phyloP scores from a whole-genome alignment of 192 early-diverging fungal species.

The Chytriomyces confervae region DNA sequence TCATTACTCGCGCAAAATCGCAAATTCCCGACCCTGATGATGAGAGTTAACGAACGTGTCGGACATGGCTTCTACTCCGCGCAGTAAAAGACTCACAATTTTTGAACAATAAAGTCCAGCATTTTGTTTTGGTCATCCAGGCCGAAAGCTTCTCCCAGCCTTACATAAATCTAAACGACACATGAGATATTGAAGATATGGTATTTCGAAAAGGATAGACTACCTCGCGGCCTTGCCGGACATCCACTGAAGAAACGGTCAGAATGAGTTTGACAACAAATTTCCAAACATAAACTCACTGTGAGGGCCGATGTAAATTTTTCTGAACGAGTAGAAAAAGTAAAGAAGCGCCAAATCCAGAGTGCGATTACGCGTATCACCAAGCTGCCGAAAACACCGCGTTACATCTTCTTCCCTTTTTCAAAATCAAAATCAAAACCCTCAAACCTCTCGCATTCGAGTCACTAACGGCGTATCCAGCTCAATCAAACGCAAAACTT shows the following conservation, averaged over 20 bases:
- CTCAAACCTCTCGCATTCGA: slow-evolving; percentile 1
- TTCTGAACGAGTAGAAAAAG: slow-evolving; percentile 78
- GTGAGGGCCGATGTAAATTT: slow-evolving; percentile 73
- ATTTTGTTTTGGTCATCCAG: slow-evolving; percentile 63
- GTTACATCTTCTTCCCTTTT: too few relatives aligned
- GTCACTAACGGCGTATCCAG: slow-evolving; percentile 66
- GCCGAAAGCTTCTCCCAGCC: slow-evolving; percentile 70
- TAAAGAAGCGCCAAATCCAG: slow-evolving; percentile 82
- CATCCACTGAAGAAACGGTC: slow-evolving; percentile 20
- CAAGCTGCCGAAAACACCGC: slow-evolving; percentile 1
- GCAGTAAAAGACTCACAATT: slow-evolving; percentile 54
- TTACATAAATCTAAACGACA: slow-evolving; percentile 73
- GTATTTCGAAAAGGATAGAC: slow-evolving; percentile 74
- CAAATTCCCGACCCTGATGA: slow-evolving; percentile 55
- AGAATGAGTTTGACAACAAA: background rate
- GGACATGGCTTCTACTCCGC: too few relatives aligned
- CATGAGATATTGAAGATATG: slow-evolving; percentile 76
- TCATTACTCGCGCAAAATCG: slow-evolving; percentile 63
- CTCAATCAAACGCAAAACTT: slow-evolving; percentile 62
- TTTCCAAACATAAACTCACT: slow-evolving; percentile 3
- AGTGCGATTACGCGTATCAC: slow-evolving; percentile 54
- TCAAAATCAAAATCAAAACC: too few relatives aligned
- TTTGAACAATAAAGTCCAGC: slow-evolving; percentile 68
- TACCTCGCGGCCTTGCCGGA: slow-evolving; percentile 47
- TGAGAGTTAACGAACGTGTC: background rate